Evolutionary conservation across 2,329 filamentous ascomycete species (phyloP).

Genomic region (Pestalotiopsis fici): DNA sequence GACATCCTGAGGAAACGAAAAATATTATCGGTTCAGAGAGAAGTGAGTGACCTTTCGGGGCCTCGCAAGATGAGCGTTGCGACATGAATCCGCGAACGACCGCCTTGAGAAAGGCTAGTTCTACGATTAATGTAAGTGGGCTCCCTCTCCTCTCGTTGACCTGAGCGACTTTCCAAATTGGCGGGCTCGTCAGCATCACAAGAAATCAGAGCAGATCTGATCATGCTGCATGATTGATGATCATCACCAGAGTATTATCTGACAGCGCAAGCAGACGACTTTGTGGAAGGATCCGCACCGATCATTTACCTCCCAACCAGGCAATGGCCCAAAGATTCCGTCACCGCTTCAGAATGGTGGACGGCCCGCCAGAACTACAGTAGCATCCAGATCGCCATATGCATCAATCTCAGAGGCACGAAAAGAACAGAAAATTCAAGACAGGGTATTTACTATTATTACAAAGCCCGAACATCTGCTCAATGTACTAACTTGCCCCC

Average conservation of each 20-base stretch:
- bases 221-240: too few species aligned
- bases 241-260: neutral
- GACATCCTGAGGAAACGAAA: neutral
- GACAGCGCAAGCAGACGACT: constrained; percentile 20
- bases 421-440: constrained; percentile 46
- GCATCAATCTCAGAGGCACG: constrained; percentile 44
- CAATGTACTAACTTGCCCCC: constrained; percentile 10
- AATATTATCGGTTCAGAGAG: neutral
- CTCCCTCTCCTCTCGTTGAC: constrained; percentile 10
- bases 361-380: constrained; percentile 18
- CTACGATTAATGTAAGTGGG: constrained; percentile 33
- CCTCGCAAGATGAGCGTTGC: constrained; percentile 20
- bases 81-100: constrained; percentile 41
- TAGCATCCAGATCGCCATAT: constrained; percentile 31
- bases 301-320: constrained; percentile 14
- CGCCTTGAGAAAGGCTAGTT: constrained; percentile 40
- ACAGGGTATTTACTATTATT: constrained; percentile 40
- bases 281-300: constrained; percentile 22
- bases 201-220: neutral
- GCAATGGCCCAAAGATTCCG: constrained; percentile 23
- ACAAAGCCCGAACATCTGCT: too few species aligned
- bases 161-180: neutral
- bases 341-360: constrained; percentile 23
- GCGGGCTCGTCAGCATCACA: neutral
- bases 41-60: neutral